phyloP scores from a whole-genome alignment of 2,329 filamentous ascomycete genomes.

The Arthrinium puccinioides region DNA sequence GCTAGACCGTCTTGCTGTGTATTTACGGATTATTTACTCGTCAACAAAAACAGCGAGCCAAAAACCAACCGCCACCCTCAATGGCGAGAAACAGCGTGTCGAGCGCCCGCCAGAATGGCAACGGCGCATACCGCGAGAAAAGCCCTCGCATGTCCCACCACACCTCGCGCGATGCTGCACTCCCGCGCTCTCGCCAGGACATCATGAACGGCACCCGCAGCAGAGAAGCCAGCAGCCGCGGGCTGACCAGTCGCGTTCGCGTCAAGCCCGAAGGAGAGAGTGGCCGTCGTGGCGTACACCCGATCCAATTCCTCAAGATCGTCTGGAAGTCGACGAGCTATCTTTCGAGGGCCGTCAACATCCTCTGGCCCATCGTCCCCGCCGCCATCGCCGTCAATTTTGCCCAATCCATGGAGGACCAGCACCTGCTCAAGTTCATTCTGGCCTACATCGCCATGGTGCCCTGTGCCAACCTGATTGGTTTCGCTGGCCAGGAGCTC shows the following conservation, averaged over 20 bases:
- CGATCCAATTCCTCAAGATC: conserved; percentile 55
- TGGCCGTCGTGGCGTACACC: conserved; percentile 59
- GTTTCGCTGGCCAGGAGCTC: conserved; percentile 66
- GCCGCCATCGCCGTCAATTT: conserved; percentile 59
- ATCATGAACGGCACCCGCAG: conserved; percentile 1
- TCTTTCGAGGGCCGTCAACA: conserved; percentile 57
- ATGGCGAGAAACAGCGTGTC: background rate
- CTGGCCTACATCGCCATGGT: conserved; percentile 73
- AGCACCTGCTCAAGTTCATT: conserved; percentile 58
- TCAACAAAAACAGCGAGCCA: too few relatives aligned
- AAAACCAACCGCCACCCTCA: too few relatives aligned
- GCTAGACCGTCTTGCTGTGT: too few relatives aligned
- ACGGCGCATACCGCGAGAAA: conserved; percentile 3
- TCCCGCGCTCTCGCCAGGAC: conserved; percentile 6
- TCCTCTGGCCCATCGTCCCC: conserved; percentile 70
- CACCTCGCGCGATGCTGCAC: conserved; percentile 1
- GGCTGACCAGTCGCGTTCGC: conserved; percentile 12
- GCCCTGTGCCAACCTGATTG: conserved; percentile 67
- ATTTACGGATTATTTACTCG: too few relatives aligned
- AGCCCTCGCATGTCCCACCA: conserved; percentile 3
- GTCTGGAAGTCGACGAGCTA: conserved; percentile 56
- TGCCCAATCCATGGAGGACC: conserved; percentile 20
- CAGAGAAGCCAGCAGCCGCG: background rate
- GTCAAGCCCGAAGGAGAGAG: conserved; percentile 51
- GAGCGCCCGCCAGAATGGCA: background rate